These are phyloP conservation scores for Fraxinus pennsylvanica DNA, from an alignment of 257 asterid species.

Conservation along the genomic window DNA sequence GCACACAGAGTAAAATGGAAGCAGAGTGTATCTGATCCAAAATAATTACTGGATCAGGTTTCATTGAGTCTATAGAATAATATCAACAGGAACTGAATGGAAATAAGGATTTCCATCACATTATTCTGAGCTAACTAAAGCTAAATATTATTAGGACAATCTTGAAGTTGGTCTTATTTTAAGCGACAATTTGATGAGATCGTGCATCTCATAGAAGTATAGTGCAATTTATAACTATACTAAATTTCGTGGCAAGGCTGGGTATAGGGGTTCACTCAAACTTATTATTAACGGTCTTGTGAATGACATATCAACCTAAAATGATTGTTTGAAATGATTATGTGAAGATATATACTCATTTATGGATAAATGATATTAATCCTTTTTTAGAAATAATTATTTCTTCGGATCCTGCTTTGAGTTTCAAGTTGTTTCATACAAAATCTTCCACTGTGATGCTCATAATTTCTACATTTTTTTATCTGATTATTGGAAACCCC, in stretches of 20 bases:
- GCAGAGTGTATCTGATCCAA: not conserved
- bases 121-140: not conserved
- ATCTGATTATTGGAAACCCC: slow-evolving; percentile 10
- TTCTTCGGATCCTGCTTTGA: not conserved
- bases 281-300: not conserved
- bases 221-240: not conserved
- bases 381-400: not conserved
- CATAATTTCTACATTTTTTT: slow-evolving; percentile 6
- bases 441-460: not conserved
- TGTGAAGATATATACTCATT: slow-evolving; percentile 13
- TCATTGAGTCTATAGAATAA: not conserved
- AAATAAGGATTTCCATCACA: not conserved
- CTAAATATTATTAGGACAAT: slow-evolving; percentile 1
- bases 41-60: not conserved
- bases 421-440: not conserved
- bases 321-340: slow-evolving; percentile 1
- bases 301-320: not conserved
- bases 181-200: not conserved
- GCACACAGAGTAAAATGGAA: not conserved
- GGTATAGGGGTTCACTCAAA: not conserved
- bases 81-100: not conserved
- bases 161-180: slow-evolving; percentile 6
- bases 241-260: not conserved
- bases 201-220: not conserved
- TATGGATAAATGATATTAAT: slow-evolving; percentile 7